Evolutionary conservation across 2,329 filamentous ascomycete genomes (phyloP).

Genomic region (Colletotrichum liaoningense): DNA sequence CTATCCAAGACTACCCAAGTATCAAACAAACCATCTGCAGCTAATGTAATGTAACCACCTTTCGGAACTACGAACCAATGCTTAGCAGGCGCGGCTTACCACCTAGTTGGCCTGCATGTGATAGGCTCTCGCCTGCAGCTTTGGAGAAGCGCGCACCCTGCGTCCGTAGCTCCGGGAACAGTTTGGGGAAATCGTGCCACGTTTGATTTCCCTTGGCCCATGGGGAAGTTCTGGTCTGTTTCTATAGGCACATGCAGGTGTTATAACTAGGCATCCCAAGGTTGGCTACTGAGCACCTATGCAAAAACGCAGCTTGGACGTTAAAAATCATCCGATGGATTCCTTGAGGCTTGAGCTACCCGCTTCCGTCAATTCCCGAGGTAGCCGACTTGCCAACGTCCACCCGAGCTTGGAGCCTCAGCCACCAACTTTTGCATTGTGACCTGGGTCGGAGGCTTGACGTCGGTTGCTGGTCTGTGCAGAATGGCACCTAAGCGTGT

Average conservation of each 20-base stretch:
- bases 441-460: not conserved
- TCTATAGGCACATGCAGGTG: not conserved
- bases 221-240: not conserved
- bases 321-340: slow-evolving; percentile 24
- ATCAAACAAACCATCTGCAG: no score
- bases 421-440: not conserved
- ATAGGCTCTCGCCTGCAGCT: slow-evolving; percentile 9
- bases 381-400: slow-evolving; percentile 14
- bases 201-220: not conserved
- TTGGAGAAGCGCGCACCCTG: not conserved
- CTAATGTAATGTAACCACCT: not conserved
- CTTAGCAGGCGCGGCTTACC: not conserved
- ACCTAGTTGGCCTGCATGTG: slow-evolving; percentile 19
- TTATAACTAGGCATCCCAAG: not conserved
- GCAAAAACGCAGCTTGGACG: not conserved
- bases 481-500: not conserved
- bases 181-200: slow-evolving; percentile 6
- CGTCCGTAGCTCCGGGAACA: slow-evolving; percentile 32
- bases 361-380: slow-evolving; percentile 34
- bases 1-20: no score
- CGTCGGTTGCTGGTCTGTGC: not conserved
- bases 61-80: slow-evolving; percentile 19
- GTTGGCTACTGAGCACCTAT: not conserved
- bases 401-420: not conserved
- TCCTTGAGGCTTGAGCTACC: not conserved